Evolutionary conservation across 306 rosid species (phyloP).

Genomic region (Quercus dentata): DNA sequence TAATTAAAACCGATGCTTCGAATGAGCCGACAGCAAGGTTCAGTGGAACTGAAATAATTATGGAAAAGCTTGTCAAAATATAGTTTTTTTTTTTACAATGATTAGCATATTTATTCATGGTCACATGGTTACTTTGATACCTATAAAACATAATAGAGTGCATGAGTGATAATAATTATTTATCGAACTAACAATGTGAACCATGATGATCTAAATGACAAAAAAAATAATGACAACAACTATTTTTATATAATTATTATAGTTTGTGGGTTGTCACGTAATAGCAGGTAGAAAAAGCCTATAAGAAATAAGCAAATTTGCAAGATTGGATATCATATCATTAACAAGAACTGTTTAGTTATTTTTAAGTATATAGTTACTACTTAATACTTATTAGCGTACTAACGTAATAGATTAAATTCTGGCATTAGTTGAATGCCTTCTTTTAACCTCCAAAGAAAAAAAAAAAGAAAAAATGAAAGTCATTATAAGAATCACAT

Average conservation of each 20-base stretch:
- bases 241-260: not conserved
- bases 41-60: not conserved
- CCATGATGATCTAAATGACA: not conserved
- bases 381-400: too few species aligned
- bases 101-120: not conserved
- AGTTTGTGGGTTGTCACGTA: too few species aligned
- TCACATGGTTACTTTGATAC: conserved; percentile 10
- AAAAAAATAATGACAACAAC: not conserved
- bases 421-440: too few species aligned
- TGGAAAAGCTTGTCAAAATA: not conserved
- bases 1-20: not conserved
- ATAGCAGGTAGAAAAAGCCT: too few species aligned
- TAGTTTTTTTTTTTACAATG: not conserved
- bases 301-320: too few species aligned
- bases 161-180: not conserved
- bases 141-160: not conserved
- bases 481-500: too few species aligned
- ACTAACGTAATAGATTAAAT: too few species aligned
- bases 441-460: too few species aligned
- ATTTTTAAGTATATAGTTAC: too few species aligned
- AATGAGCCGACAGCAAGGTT: not conserved
- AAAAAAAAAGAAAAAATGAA: too few species aligned
- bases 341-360: too few species aligned
- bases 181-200: not conserved
- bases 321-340: too few species aligned